Base-by-base conservation (phyloP, 2,329 filamentous ascomycete species). In the Dothidotthia symphoricarpi region DNA sequence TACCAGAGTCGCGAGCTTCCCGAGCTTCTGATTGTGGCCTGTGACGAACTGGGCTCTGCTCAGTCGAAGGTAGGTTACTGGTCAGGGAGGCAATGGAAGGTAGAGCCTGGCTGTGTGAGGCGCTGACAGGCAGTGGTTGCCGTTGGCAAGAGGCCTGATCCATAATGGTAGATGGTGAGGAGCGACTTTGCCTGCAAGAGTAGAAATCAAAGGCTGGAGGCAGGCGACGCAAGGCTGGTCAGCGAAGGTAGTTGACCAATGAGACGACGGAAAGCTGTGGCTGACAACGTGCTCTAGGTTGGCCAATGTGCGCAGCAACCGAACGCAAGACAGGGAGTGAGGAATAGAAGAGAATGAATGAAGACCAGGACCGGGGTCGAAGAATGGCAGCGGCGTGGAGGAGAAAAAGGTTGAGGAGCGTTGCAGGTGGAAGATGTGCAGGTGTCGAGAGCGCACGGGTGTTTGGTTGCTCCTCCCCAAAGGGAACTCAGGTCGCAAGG, bases 1-100 rank as follows among this genome's bases (percentile, higher is more conserved):
- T 78, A 43, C 77, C 76, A 15, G 77, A 80, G 57, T 80, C 77
- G 43, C 77, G 74, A 52, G 76, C 73, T 41, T 67, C 63, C 22
- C 76, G 72, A 55, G 75, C 72, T 42, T 66, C 62, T 3, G 61
- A 55, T 6, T 57, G 56, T 33, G 67, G 65, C 37, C 57, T 55
- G 28, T 55, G 53, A 29, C 51, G 62, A 26, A 55, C 48, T 14
- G 63, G 59, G 36, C 56, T 61, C 40, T 63, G 60, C 35, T 67
- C 64, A 13, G 59, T 31, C 7, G 60, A 47, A 15, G 63, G 42
- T 4, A 66, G 53, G 29, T 38, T 55, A 48, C 53, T 59, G n/a
- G 64, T 68, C 33, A 68, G 52, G 28, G 64, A 62, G 25, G 65
- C 61, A 34, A 68, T 61, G 24, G 65, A 64, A 6, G 65, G 65